Base-by-base conservation (phyloP, 2,329 filamentous ascomycete genomes). In the Fusarium armeniacum region DNA sequence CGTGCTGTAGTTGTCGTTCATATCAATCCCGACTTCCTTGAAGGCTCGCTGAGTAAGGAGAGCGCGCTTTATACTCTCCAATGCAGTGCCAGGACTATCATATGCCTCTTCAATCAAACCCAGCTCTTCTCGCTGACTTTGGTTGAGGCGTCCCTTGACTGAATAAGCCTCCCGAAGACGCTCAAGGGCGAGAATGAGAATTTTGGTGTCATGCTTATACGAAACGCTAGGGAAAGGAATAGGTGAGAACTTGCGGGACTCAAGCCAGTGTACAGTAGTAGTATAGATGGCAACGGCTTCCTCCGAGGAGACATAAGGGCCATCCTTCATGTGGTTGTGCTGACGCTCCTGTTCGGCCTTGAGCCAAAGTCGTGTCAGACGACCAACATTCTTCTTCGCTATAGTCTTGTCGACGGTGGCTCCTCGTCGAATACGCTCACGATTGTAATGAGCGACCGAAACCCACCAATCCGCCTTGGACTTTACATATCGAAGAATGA, bases 381-480 rank as follows among this genome's bases (percentile, higher is more conserved):
- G 93, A 63, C 96, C 96, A 67, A 99, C 86, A 73, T 99, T 99
- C 87, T 99, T 99, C 88, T 99, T 99, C 6, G 96, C 96, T 28
- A 99, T 97, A 5, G 96, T 99, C 85, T 99, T 99, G 80, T 99
- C 96, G 15, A 99, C 96, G 3, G 96, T 99, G 4, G 96, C 97
- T 77, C 96, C 97, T 80, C 96, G 89, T 73, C 96, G 89, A 76
- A 99, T 99, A 79, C 96, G 92, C 83, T 99, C 96, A 75, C 96
- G 92, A 78, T 99, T 99, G 84, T 99, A 99, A 78, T 99, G 96
- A 13, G 96, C 96, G 33, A 99, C 97, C 24, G 94, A 98, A 65
- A 99, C 95, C 96, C 96, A 99, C 97, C 96, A 99, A 79, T 99
- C 96, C 20, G 96, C 96, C 85, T 99, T 99, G 73, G 94, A 95